Evolutionary conservation across 768 basidiomycete species (phyloP), one percentile per base, ranked within the genome.

Genomic region (Dentipellis fragilis): DNA sequence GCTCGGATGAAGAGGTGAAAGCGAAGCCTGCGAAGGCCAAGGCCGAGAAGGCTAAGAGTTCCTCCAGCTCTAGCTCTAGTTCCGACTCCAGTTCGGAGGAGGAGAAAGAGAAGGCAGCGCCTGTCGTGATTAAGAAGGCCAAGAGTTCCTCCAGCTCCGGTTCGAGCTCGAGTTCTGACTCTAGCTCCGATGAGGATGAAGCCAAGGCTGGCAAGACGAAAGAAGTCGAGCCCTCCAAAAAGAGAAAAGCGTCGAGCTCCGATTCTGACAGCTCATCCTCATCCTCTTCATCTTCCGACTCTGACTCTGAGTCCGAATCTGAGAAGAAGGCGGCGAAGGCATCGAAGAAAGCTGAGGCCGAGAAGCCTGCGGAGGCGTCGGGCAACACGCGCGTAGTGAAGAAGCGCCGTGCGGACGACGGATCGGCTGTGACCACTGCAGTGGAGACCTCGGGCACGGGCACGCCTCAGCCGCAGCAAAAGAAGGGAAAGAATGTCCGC

Each of bases 401-500:
- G 54, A 62, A 62, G 40, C 58, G 37, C 10, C 61, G 61, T 52
- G 38, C 51, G 34, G 54, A 49, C 34, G 54, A 57, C 38, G 56
- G 58, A 35, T 6, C 19, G 16, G 51, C 61, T 46, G 54, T 57
- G 14, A 38, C 54, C 17, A 54, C 51, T 5, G 55, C 54, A 48
- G 51, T 51, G 19, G 54, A 34, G 14, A 37, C 46, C 16, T 29
- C 29, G 6, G 29, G 29, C n/a, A 51, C 21, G 29, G 51, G 46
- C 21, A 19, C 36, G 37, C 38, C 54, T 54, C n/a, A 64, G 61
- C 36, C 52, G 67, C 35, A 72, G 55, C 47, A 63, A 63, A 39
- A 57, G 1, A 72, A 63, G 21, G 71, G 73, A 39, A 70, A 74
- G 63, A 62, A 65, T 49, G 63, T 63, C 49, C 66, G 69, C 52